These are phyloP conservation scores for Suillus tomentosus DNA, from an alignment of 768 basidiomycete genomes.

Conservation along the genomic window DNA sequence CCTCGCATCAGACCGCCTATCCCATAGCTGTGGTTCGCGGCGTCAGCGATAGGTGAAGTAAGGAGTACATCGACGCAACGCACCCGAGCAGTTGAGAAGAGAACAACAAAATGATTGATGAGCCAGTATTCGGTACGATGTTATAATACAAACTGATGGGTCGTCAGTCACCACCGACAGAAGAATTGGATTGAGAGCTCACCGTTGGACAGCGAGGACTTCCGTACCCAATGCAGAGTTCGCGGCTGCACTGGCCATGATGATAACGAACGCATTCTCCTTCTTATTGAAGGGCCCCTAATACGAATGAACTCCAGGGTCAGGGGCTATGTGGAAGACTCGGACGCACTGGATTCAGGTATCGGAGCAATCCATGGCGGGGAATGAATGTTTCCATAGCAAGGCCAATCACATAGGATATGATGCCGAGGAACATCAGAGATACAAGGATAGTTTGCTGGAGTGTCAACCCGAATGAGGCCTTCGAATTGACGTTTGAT, in stretches of 20 bases:
- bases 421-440: slow-evolving; percentile 54
- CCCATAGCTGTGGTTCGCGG: slow-evolving; percentile 36
- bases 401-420: slow-evolving; percentile 52
- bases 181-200: not conserved
- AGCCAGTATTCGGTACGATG: slow-evolving; percentile 46
- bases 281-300: slow-evolving; percentile 62
- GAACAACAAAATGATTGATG: slow-evolving; percentile 47
- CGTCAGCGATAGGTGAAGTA: not conserved
- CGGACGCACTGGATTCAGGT: slow-evolving; percentile 48
- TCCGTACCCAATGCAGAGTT: slow-evolving; percentile 56
- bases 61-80: not conserved
- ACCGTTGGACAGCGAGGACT: slow-evolving; percentile 53
- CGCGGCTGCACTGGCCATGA: slow-evolving; percentile 58
- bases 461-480: not conserved
- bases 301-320: too few species aligned
- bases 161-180: not conserved
- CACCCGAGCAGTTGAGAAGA: slow-evolving; percentile 39
- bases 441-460: slow-evolving; percentile 56
- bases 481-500: not conserved
- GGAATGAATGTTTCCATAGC: slow-evolving; percentile 50
- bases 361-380: slow-evolving; percentile 43
- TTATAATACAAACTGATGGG: slow-evolving; percentile 44
- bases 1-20: slow-evolving; percentile 54
- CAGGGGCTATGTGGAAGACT: not conserved
- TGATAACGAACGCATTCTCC: slow-evolving; percentile 58